Evolutionary conservation across 768 basidiomycete species (phyloP).

Genomic region (Rhizopogon rudus): DNA sequence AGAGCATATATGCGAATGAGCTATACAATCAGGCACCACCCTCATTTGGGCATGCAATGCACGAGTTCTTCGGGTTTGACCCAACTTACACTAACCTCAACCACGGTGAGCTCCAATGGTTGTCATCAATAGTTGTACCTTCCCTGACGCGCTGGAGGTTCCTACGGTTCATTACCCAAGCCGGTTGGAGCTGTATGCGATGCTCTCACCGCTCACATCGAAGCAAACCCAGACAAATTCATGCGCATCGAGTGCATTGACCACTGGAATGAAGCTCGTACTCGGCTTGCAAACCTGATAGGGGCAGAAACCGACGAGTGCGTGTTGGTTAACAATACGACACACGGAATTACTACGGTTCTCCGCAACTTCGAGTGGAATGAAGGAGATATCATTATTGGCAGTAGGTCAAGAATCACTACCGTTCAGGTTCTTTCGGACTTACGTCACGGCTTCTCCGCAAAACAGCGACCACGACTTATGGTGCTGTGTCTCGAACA

Average conservation of each 20-base stretch:
- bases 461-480: constrained; percentile 49
- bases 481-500: constrained; percentile 47
- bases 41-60: constrained; percentile 51
- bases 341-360: constrained; percentile 51
- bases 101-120: constrained; percentile 37
- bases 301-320: constrained; percentile 52
- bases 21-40: constrained; percentile 28
- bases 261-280: constrained; percentile 35
- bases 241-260: constrained; percentile 33
- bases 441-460: background rate
- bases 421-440: background rate
- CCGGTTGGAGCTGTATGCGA: constrained; percentile 45
- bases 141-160: constrained; percentile 33
- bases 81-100: constrained; percentile 61
- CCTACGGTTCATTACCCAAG: constrained; percentile 52
- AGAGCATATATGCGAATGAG: constrained; percentile 3
- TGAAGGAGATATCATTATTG: constrained; percentile 60
- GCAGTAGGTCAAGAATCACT: constrained; percentile 36
- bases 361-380: constrained; percentile 65
- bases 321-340: constrained; percentile 36
- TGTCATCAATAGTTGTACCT: constrained; percentile 10
- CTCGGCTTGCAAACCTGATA: constrained; percentile 43
- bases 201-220: constrained; percentile 36
- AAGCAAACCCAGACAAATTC: constrained; percentile 56
- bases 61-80: constrained; percentile 9